phyloP scores from a whole-genome alignment of 2,329 filamentous ascomycete species.

The Fusarium floridanum region DNA sequence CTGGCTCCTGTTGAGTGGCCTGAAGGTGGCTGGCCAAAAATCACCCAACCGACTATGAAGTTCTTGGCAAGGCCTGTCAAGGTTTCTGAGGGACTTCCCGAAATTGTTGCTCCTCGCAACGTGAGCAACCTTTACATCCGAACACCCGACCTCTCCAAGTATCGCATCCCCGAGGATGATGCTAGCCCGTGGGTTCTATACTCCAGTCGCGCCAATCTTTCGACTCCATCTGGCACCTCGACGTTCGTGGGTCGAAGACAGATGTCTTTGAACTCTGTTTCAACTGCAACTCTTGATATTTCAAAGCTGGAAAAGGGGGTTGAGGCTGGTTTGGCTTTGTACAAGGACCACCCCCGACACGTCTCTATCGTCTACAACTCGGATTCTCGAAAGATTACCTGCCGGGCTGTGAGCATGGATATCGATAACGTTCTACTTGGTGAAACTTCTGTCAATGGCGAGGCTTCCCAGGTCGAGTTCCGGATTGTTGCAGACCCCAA shows the following conservation, averaged over 20 bases:
- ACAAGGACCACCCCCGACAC: constrained; percentile 25
- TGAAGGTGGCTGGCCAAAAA: constrained; percentile 20
- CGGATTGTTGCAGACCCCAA: constrained; percentile 9
- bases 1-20: constrained; percentile 22
- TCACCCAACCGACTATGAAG: constrained; percentile 14
- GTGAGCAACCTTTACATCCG: constrained; percentile 19
- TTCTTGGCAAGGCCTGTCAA: constrained; percentile 6
- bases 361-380: constrained; percentile 14
- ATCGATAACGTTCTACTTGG: neutral
- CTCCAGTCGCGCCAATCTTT: constrained; percentile 6
- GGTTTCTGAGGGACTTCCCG: neutral
- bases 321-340: constrained; percentile 18
- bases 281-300: constrained; percentile 13
- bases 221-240: constrained; percentile 10
- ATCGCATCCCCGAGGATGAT: neutral
- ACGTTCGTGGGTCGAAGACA: constrained; percentile 21
- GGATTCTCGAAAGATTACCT: neutral
- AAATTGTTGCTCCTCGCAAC: neutral
- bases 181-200: neutral
- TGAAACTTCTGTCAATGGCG: neutral
- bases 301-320: neutral
- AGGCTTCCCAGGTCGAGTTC: neutral
- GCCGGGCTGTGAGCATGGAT: constrained; percentile 2
- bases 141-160: constrained; percentile 16
- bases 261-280: constrained; percentile 14